Percentiles rank a stretch among this genome's conserved stretches.
Conservation (phyloP, 192 early-diverging fungal genomes). For the Coemansia sp. region DNA sequence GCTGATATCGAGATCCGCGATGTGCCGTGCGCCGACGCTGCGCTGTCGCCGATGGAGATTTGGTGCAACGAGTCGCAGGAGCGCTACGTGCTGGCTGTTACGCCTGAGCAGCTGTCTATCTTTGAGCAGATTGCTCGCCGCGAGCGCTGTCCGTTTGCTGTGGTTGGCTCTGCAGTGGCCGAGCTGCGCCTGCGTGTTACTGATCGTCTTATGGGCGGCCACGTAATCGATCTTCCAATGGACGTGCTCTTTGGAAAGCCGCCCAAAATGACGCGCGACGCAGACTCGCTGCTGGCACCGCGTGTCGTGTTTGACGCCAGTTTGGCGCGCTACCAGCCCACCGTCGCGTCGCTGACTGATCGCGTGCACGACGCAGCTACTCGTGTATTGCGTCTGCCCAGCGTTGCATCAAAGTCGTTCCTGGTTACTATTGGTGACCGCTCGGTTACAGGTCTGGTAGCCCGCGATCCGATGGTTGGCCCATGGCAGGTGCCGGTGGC, state of each 20-base stretch:
- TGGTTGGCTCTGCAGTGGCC: conserved; percentile 84
- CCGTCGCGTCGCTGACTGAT: conserved; percentile 20
- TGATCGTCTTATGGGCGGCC: conserved; percentile 57
- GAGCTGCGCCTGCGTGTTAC: conserved; percentile 79
- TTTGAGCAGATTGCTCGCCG: conserved; percentile 81
- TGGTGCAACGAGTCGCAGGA: conserved; percentile 99
- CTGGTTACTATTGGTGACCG: conserved; percentile 98
- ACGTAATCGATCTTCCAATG: conserved; percentile 95
- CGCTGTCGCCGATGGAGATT: conserved; percentile 99
- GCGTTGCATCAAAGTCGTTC: conserved; percentile 92
- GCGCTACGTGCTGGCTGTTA: conserved; percentile 94
- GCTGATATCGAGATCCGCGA: conserved; percentile 88
- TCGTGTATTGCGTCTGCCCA: conserved; percentile 81
- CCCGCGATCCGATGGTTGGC: conserved; percentile 97
- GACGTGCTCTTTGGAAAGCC: conserved; percentile 93
- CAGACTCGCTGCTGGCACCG: conserved; percentile 56
- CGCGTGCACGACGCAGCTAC: conserved; percentile 64
- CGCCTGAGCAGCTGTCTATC: conserved; percentile 59
- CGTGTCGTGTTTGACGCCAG: conserved; percentile 61
- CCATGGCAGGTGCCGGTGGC: conserved; percentile 99
- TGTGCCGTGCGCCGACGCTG: conserved; percentile 85
- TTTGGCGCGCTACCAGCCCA: conserved; percentile 61
- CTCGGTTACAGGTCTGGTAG: conserved; percentile 90
- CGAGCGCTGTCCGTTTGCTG: conserved; percentile 89
- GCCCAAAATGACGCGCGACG: conserved; percentile 88